Evolutionary conservation across 2,329 filamentous ascomycete species (phyloP).

Genomic region (Penicillium sp.): DNA sequence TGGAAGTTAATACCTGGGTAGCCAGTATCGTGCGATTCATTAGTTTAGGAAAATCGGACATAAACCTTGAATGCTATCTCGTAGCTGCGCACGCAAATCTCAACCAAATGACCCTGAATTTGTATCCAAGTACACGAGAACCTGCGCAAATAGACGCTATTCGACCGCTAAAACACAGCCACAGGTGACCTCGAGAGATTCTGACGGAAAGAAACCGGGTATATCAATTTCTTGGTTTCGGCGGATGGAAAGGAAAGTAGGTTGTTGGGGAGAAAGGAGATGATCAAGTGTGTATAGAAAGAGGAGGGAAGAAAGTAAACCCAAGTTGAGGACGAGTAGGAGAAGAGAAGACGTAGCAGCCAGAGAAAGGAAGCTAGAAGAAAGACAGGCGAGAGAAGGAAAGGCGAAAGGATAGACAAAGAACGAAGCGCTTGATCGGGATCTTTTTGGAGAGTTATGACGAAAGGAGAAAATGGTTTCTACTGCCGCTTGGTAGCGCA

Average conservation of each 20-base stretch:
- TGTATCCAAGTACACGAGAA: neutral
- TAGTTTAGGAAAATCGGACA: neutral
- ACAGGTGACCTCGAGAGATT: neutral
- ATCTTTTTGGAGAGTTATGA: conserved; percentile 11
- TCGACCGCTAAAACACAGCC: neutral
- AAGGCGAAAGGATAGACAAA: conserved; percentile 6
- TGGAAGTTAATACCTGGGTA: neutral
- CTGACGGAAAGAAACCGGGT: conserved; percentile 11
- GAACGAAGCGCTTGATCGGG: conserved; percentile 1
- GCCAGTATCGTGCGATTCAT: neutral
- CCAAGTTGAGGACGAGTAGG: neutral
- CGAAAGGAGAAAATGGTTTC: conserved; percentile 26
- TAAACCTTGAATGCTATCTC: neutral
- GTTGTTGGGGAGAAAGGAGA: conserved; percentile 3
- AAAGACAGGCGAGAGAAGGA: conserved; percentile 1
- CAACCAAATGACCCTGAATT: neutral
- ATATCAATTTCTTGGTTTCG: conserved; percentile 18
- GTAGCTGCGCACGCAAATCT: neutral
- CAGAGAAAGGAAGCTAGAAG: neutral
- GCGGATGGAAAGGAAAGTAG: conserved; percentile 3
- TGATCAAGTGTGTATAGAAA: conserved; percentile 2
- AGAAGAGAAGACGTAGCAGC: neutral
- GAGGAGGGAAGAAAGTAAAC: conserved; percentile 8
- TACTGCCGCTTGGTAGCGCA: conserved; percentile 20
- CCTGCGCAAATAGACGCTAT: neutral